Percentiles rank a stretch among this genome's conserved stretches.
Conservation (phyloP, 352 stramenopile species). For the Globisporangium polare region DNA sequence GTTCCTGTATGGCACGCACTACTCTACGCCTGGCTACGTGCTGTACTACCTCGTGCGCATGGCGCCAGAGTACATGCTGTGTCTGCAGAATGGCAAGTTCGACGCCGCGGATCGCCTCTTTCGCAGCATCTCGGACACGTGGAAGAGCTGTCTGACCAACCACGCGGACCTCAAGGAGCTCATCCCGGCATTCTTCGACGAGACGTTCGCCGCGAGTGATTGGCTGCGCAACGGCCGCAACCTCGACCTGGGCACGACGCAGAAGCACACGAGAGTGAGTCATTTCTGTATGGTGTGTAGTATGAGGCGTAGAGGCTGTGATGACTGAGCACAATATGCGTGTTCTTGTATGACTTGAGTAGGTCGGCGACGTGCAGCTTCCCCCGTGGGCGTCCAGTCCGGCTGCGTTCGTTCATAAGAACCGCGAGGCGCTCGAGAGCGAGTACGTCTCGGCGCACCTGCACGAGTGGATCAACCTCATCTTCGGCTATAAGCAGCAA, state of each 20-base stretch:
- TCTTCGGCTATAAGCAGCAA: slow-evolving; percentile 97
- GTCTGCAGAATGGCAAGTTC: slow-evolving; percentile 97
- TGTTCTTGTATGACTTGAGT: slow-evolving; percentile 35
- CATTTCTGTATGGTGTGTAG: not conserved
- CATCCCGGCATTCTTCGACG: slow-evolving; percentile 97
- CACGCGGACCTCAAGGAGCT: slow-evolving; percentile 98
- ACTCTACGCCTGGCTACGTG: slow-evolving; percentile 93
- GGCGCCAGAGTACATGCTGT: slow-evolving; percentile 94
- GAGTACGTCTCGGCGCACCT: slow-evolving; percentile 94
- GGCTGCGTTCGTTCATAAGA: slow-evolving; percentile 85
- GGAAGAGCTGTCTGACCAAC: slow-evolving; percentile 79
- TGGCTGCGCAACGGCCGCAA: slow-evolving; percentile 96
- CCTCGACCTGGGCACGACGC: slow-evolving; percentile 93
- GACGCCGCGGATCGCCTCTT: slow-evolving; percentile 98
- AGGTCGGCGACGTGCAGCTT: slow-evolving; percentile 94
- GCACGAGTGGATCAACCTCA: slow-evolving; percentile 98
- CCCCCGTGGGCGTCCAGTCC: slow-evolving; percentile 92
- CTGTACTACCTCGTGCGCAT: slow-evolving; percentile 97
- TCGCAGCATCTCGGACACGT: slow-evolving; percentile 90
- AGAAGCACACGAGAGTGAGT: slow-evolving; percentile 61
- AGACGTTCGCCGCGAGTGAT: slow-evolving; percentile 58
- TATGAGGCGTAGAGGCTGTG: too few relatives aligned
- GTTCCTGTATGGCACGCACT: slow-evolving; percentile 98
- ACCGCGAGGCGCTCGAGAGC: slow-evolving; percentile 94
- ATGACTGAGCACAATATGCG: not conserved